Conservation (phyloP, 768 basidiomycete species). For the Auricularia heimuer region DNA sequence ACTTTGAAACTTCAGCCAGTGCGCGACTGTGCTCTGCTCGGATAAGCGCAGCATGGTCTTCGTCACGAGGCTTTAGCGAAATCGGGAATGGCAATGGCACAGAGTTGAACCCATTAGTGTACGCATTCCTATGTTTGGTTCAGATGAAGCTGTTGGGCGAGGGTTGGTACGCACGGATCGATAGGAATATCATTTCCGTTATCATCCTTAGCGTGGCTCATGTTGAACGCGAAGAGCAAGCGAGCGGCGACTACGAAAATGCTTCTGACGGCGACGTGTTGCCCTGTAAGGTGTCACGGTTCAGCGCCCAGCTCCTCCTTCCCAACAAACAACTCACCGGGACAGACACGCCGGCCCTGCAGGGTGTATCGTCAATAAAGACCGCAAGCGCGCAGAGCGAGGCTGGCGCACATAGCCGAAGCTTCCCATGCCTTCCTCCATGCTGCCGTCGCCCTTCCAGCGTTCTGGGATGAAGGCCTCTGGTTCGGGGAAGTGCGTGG, state of each 20-base stretch:
- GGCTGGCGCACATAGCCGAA: conserved; percentile 41
- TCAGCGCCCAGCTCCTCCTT: conserved; percentile 41
- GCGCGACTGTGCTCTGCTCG: background rate
- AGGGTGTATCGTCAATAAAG: too few relatives aligned
- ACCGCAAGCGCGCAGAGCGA: too few relatives aligned
- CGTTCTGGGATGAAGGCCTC: conserved; percentile 49
- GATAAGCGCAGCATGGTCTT: conserved; percentile 2
- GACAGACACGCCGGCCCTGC: conserved; percentile 19
- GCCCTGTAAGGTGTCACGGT: conserved; percentile 27
- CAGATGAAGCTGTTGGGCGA: conserved; percentile 2
- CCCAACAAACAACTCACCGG: background rate
- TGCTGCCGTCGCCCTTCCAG: conserved; percentile 37
- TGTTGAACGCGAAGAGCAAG: conserved; percentile 54
- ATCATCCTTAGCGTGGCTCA: conserved; percentile 26
- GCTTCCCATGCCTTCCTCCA: conserved; percentile 44
- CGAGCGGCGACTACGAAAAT: conserved; percentile 57
- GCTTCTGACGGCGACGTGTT: conserved; percentile 49
- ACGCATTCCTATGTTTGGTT: conserved; percentile 50
- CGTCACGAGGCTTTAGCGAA: conserved; percentile 40
- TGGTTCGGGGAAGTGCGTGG: conserved; percentile 47
- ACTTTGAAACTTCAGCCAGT: background rate
- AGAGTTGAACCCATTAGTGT: conserved; percentile 53
- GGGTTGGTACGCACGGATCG: background rate
- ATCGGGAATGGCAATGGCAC: conserved; percentile 56
- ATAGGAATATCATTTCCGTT: background rate